A percentile compares a stretch with the other conserved stretches of the same genome.
phyloP scores from a whole-genome alignment of 139 green algal genomes.

The Picochlorum sp. region DNA sequence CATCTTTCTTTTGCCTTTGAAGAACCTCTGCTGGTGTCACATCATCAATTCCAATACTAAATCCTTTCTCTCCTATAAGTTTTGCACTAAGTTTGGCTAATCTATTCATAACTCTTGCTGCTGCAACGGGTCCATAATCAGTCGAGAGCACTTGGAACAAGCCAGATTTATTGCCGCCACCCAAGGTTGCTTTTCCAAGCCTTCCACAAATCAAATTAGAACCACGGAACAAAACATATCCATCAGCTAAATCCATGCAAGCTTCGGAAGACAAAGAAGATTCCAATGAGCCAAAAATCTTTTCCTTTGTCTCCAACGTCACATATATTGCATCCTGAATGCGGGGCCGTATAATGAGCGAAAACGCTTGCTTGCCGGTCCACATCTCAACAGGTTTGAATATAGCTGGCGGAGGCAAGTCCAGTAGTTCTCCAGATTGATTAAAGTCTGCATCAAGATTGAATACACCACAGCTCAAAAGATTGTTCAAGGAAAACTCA shows the following conservation, averaged over 20 bases:
- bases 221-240: constrained; percentile 88
- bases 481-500: background rate
- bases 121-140: constrained; percentile 53
- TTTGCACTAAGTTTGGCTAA: constrained; percentile 86
- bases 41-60: constrained; percentile 96
- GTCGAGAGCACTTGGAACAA: constrained; percentile 75
- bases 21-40: constrained; percentile 70
- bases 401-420: constrained; percentile 59
- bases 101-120: constrained; percentile 71
- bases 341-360: constrained; percentile 68
- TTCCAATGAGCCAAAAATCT: constrained; percentile 66
- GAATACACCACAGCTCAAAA: background rate
- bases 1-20: constrained; percentile 29
- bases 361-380: constrained; percentile 97
- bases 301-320: constrained; percentile 84
- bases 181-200: constrained; percentile 89
- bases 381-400: constrained; percentile 90
- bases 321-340: constrained; percentile 58
- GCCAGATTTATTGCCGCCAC: constrained; percentile 76
- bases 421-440: constrained; percentile 18
- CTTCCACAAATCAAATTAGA: constrained; percentile 81
- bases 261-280: constrained; percentile 9
- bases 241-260: constrained; percentile 81
- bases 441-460: too few relatives aligned
- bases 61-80: constrained; percentile 85